These are phyloP conservation scores for Sporothrix variecibatus DNA, from an alignment of 2,329 filamentous ascomycete species.

Conservation along the genomic window DNA sequence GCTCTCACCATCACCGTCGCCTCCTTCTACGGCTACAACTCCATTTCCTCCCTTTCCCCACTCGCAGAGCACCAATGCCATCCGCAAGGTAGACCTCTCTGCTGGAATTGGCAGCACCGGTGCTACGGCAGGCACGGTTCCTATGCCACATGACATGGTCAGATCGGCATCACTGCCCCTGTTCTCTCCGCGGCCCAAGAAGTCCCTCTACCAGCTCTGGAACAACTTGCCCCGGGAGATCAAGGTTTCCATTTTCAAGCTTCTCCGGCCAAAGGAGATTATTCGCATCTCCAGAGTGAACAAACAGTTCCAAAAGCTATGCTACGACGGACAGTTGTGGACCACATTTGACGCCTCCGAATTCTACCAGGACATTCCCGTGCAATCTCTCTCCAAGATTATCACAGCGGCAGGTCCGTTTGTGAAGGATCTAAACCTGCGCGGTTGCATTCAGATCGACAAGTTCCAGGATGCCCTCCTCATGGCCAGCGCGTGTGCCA, in stretches of 20 bases:
- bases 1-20: neutral
- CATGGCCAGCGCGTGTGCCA: constrained; percentile 80
- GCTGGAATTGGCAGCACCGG: constrained; percentile 39
- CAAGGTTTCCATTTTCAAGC: constrained; percentile 73
- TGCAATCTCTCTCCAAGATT: constrained; percentile 79
- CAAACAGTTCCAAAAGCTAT: constrained; percentile 76
- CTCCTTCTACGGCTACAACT: constrained; percentile 40
- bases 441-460: constrained; percentile 86
- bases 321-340: constrained; percentile 96
- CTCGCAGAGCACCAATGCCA: constrained; percentile 38
- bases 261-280: constrained; percentile 77
- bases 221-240: constrained; percentile 79
- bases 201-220: constrained; percentile 68
- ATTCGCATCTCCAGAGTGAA: constrained; percentile 76
- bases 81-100: constrained; percentile 49
- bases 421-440: constrained; percentile 83
- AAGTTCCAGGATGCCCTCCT: constrained; percentile 76
- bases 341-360: constrained; percentile 77
- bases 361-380: constrained; percentile 86
- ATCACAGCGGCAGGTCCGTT: constrained; percentile 86
- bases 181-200: constrained; percentile 42
- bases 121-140: neutral
- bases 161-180: constrained; percentile 13
- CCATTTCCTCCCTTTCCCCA: constrained; percentile 33
- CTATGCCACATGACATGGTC: constrained; percentile 49